Conservation (phyloP, 2,329 filamentous ascomycete species). For the Xylaria sp. region DNA sequence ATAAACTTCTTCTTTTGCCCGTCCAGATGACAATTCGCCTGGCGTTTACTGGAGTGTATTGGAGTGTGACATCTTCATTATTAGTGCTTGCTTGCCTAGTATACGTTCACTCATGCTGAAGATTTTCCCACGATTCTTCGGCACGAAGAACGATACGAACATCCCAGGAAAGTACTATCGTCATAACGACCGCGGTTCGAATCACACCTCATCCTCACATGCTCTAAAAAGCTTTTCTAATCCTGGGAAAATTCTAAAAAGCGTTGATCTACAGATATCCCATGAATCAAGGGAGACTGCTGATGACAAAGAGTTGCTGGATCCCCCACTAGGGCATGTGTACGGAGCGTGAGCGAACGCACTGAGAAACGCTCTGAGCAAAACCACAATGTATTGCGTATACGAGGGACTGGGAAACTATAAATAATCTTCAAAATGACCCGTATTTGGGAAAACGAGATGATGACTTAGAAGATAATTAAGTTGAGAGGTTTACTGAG, state of each 20-base stretch:
- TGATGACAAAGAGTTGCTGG: slow-evolving; percentile 22
- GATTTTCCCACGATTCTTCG: slow-evolving; percentile 16
- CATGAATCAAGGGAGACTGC: slow-evolving; percentile 12
- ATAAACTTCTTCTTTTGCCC: neutral
- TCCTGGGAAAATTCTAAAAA: slow-evolving; percentile 19
- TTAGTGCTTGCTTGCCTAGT: slow-evolving; percentile 22
- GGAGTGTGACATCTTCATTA: slow-evolving; percentile 30
- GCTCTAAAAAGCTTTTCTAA: slow-evolving; percentile 2
- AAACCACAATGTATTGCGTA: neutral
- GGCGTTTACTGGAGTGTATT: slow-evolving; percentile 29
- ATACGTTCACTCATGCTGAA: slow-evolving; percentile 18
- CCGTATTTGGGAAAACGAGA: neutral
- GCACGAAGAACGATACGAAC: slow-evolving; percentile 11
- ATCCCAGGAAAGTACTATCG: slow-evolving; percentile 22
- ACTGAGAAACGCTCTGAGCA: neutral
- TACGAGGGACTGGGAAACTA: too few species aligned
- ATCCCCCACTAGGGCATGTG: neutral
- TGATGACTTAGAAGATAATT: neutral
- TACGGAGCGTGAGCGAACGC: neutral
- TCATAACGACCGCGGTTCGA: slow-evolving; percentile 20
- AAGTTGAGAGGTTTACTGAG: neutral
- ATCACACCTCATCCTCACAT: slow-evolving; percentile 2
- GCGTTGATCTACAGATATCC: slow-evolving; percentile 25
- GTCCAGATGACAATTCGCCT: slow-evolving; percentile 21
- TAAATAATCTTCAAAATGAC: neutral